A percentile compares a stretch with the other conserved stretches of the same genome.
These are phyloP conservation scores for Cryptococcus sp. DNA, from an alignment of 1,284 basidiomycete genomes.

Conservation along the genomic window DNA sequence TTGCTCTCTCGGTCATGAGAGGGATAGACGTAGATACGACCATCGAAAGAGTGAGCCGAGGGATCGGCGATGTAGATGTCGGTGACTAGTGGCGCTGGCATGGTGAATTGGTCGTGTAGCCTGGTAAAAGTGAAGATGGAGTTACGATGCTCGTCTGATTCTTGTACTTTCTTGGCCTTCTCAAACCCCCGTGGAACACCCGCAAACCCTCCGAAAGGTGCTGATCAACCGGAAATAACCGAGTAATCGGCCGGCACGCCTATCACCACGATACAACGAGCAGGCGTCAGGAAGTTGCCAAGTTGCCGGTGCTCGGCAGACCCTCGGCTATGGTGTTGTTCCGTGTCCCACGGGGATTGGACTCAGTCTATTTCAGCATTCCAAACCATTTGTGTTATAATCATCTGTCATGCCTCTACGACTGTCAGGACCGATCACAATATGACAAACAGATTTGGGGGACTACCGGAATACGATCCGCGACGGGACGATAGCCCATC, in stretches of 20 bases:
- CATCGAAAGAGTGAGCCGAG: conserved; percentile 36
- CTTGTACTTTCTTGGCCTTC: no score
- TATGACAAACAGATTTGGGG: neutral
- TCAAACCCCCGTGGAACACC: no score
- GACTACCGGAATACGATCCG: no score
- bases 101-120: neutral
- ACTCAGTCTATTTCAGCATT: neutral
- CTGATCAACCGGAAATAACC: no score
- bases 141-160: neutral
- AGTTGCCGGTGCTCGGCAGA: no score
- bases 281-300: no score
- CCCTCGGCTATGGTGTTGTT: no score
- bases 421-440: neutral
- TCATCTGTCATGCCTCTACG: neutral
- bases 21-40: conserved; percentile 36
- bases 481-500: neutral
- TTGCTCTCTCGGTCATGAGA: conserved; percentile 35
- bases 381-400: neutral
- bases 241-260: no score
- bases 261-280: no score
- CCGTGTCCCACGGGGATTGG: no score
- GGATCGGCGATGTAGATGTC: conserved; percentile 41
- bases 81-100: conserved; percentile 24
- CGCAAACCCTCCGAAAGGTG: no score
- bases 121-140: neutral